Percentiles rank a stretch among this genome's conserved stretches.
These are phyloP conservation scores for Colletotrichum sp. DNA, from an alignment of 2,329 filamentous ascomycete genomes.

Conservation along the genomic window DNA sequence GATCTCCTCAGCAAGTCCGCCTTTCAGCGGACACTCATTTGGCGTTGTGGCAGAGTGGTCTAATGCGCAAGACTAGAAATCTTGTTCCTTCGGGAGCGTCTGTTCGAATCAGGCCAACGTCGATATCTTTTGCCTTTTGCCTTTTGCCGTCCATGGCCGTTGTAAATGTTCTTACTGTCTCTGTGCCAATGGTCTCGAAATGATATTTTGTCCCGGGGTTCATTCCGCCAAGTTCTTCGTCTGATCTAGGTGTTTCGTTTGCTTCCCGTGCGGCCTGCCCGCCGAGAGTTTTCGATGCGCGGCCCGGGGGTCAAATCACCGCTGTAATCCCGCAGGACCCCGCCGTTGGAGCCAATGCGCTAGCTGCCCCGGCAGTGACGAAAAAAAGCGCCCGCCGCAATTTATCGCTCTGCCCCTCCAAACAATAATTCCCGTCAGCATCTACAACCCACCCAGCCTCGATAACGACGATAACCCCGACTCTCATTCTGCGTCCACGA, in stretches of 20 bases:
- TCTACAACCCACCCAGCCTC: background rate
- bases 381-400: background rate
- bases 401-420: background rate
- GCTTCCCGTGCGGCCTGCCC: background rate
- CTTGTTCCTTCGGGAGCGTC: constrained; percentile 22
- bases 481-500: background rate
- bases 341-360: background rate
- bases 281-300: background rate
- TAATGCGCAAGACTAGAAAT: constrained; percentile 23
- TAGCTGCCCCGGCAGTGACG: background rate
- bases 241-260: background rate
- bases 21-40: background rate
- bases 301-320: background rate
- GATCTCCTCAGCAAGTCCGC: accelerated
- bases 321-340: background rate
- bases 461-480: background rate
- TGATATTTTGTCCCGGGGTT: background rate
- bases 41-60: constrained; percentile 23
- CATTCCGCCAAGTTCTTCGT: background rate
- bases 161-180: background rate
- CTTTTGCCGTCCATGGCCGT: background rate
- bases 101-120: constrained; percentile 23
- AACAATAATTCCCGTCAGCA: background rate
- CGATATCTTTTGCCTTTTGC: background rate
- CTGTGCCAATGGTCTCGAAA: background rate